These are phyloP conservation scores for Xerocomellus intermedius DNA, from an alignment of 768 basidiomycete species.

Conservation along the genomic window DNA sequence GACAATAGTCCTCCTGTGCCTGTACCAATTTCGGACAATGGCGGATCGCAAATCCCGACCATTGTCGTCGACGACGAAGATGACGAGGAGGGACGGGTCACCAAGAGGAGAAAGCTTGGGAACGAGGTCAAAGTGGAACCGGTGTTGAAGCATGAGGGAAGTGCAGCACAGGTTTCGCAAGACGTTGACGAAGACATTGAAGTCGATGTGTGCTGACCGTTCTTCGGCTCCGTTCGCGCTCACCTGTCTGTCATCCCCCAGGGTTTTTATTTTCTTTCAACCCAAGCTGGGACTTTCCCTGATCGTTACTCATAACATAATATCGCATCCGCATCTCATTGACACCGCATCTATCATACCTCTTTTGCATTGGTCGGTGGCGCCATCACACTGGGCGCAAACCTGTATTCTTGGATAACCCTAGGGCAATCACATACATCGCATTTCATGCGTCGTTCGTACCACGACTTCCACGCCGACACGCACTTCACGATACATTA, in stretches of 20 bases:
- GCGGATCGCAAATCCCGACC: conserved; percentile 46
- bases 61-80: conserved; percentile 62
- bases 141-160: conserved; percentile 1
- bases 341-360: conserved; percentile 17
- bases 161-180: conserved; percentile 5
- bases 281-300: not conserved
- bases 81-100: conserved; percentile 47
- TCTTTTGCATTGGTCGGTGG: conserved; percentile 13
- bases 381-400: conserved; percentile 3
- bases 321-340: conserved; percentile 18
- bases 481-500: conserved; percentile 6
- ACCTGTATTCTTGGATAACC: conserved; percentile 22
- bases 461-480: conserved; percentile 3
- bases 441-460: conserved; percentile 1
- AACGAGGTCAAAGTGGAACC: conserved; percentile 1
- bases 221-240: not conserved
- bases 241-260: not conserved
- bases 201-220: conserved; percentile 27
- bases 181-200: conserved; percentile 29
- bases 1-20: conserved; percentile 29
- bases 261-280: conserved; percentile 5
- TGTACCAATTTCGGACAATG: conserved; percentile 28
- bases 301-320: conserved; percentile 8
- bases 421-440: not conserved
- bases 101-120: conserved; percentile 51